Evolutionary conservation across 106 monocot species (phyloP), one percentile per base, ranked within the genome.

Genomic region (Allium cepa): DNA sequence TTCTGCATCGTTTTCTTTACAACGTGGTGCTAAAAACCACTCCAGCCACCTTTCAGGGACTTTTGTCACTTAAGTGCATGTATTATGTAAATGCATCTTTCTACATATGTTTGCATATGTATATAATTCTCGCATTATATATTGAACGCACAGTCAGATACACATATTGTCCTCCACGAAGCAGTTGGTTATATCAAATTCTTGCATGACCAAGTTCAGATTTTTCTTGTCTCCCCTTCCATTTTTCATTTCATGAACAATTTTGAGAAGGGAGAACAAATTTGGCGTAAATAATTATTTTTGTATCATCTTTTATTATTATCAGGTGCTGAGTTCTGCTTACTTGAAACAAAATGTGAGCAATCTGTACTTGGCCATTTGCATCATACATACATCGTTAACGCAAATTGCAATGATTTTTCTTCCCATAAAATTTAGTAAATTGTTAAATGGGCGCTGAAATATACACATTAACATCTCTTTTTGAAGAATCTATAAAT

Each of bases 261-360:
- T n/a, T 26, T 8, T 15, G 11, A 57, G 53, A 46, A 36, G 36
- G 36, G 36, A 69, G 17, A 46, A 9, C 26, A 13, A 26, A 17
- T 46, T 26, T n/a, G 36, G 36, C 56, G 18, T 22, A 61, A 52
- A 45, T 69, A 9, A 7, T 48, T 18, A 11, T 7, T 45, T 48
- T n/a, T n/a, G n/a, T n/a, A 50, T 11, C 10, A 4, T n/a, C 52
- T 15, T 57, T 64, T 50, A 22, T 22, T 22, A 22, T 4, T 59
- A 22, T 26, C 71, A 85, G 85, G 85, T 85, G 12, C 64, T 85
- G 68, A 81, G 85, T 61, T 81, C 81, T 11, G 81, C 85, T 60
- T 85, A 85, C 75, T 58, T 85, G 27, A 53, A 69, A 46, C 69
- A 46, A 7, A 8, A 11, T 16, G 10, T 50, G 28, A 13, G 10